These are phyloP conservation scores for Cordyceps tenuipes DNA, from an alignment of 2,329 filamentous ascomycete genomes.

Conservation along the genomic window DNA sequence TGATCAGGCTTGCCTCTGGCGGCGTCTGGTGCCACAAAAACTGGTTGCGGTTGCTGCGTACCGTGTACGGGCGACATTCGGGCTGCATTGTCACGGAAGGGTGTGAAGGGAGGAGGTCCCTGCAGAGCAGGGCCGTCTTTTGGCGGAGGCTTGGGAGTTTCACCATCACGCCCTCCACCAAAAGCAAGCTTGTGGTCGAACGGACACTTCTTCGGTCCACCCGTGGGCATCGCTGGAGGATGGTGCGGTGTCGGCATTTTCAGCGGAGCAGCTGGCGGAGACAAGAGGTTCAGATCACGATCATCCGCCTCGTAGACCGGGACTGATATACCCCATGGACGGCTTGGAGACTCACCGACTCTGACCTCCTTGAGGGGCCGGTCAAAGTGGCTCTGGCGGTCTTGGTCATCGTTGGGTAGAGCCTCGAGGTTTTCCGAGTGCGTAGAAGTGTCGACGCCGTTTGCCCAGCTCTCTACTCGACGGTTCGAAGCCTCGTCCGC, in stretches of 20 bases:
- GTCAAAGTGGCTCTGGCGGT: slow-evolving; percentile 69
- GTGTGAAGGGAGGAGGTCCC: slow-evolving; percentile 18
- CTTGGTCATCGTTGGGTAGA: slow-evolving; percentile 33
- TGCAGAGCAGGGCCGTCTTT: slow-evolving; percentile 12
- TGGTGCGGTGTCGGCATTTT: slow-evolving; percentile 36
- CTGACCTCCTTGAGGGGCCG: slow-evolving; percentile 78
- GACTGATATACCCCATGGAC: slow-evolving; percentile 86
- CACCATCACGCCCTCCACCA: slow-evolving; percentile 17
- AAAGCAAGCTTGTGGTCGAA: slow-evolving; percentile 45
- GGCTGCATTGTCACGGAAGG: slow-evolving; percentile 12
- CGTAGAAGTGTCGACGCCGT: slow-evolving; percentile 55
- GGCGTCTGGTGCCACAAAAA: slow-evolving; percentile 42
- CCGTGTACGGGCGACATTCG: slow-evolving; percentile 13
- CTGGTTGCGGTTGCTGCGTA: slow-evolving; percentile 30
- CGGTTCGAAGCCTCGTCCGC: slow-evolving; percentile 51
- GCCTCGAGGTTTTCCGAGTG: slow-evolving; percentile 24
- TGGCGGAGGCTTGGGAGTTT: slow-evolving; percentile 13
- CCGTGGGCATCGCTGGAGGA: slow-evolving; percentile 12
- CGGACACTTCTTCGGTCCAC: slow-evolving; percentile 44
- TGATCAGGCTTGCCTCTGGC: slow-evolving; percentile 23
- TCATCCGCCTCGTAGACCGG: slow-evolving; percentile 46
- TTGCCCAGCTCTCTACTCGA: slow-evolving; percentile 79
- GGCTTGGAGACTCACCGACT: slow-evolving; percentile 87
- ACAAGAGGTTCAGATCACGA: slow-evolving; percentile 36
- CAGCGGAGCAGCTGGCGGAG: slow-evolving; percentile 50